Conservation (phyloP, 2,329 filamentous ascomycete genomes). For the Xenoacremonium recifei region DNA sequence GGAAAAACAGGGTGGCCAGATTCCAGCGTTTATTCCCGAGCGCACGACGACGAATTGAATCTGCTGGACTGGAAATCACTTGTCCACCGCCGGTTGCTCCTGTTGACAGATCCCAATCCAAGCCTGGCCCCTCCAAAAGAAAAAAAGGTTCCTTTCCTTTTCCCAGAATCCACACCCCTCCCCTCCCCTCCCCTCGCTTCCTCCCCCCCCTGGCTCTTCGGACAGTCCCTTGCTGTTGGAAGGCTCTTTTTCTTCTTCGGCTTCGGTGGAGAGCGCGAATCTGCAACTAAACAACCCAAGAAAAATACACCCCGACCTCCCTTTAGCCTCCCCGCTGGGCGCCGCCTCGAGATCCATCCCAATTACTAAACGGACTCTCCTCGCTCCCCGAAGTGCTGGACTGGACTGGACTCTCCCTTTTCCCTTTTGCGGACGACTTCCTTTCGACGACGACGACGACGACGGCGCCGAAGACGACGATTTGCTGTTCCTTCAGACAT, state of each 20-base stretch:
- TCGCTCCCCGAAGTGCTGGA: too few species aligned
- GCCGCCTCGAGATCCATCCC: neutral
- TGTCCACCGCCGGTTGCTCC: neutral
- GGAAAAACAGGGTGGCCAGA: slow-evolving; percentile 2
- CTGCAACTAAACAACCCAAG: neutral
- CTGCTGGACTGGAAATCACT: too few species aligned
- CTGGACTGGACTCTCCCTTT: neutral
- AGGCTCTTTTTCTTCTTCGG: neutral
- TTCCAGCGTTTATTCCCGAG: too few species aligned
- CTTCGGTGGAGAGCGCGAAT: neutral
- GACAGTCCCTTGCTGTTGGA: neutral
- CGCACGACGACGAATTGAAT: too few species aligned
- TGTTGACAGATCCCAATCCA: too few species aligned
- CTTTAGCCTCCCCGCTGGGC: neutral
- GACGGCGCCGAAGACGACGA: neutral
- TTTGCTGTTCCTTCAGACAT: neutral
- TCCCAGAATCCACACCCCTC: too few species aligned
- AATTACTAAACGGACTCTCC: neutral
- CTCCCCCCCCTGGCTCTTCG: too few species aligned
- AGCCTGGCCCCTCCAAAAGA: too few species aligned
- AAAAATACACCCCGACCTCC: neutral
- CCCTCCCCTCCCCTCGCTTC: too few species aligned
- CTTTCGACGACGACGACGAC: neutral
- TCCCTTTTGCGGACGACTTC: neutral
- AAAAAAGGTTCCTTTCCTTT: too few species aligned